Conservation (phyloP, 2,329 filamentous ascomycete species). For the Fusarium vanettenii region DNA sequence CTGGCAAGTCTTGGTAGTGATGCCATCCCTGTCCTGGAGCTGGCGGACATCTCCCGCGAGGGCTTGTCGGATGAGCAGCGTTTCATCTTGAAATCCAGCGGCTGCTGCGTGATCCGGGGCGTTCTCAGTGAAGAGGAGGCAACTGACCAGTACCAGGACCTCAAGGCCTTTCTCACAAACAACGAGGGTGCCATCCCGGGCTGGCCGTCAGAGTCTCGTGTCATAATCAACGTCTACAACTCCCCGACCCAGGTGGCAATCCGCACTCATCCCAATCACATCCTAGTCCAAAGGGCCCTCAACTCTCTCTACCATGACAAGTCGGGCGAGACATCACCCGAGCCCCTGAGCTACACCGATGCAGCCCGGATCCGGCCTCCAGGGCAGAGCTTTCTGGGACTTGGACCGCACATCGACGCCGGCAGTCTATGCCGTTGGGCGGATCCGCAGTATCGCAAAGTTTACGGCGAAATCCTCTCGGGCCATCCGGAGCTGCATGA, state of each 20-base stretch:
- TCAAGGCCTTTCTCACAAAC: conserved; percentile 48
- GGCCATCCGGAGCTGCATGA: conserved; percentile 52
- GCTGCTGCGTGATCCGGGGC: conserved; percentile 39
- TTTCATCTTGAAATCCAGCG: conserved; percentile 42
- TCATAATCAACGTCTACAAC: conserved; percentile 53
- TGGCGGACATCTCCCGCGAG: conserved; percentile 39
- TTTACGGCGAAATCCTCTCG: conserved; percentile 51
- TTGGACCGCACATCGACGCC: conserved; percentile 58
- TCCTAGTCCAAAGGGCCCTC: conserved; percentile 49
- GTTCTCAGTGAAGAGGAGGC: conserved; percentile 36
- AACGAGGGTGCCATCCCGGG: conserved; percentile 46
- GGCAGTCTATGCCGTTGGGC: conserved; percentile 57
- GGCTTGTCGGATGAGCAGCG: conserved; percentile 33
- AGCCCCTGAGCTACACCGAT: conserved; percentile 54
- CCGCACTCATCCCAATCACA: conserved; percentile 52
- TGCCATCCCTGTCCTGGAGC: conserved; percentile 47
- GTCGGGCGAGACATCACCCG: conserved; percentile 41
- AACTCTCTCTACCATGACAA: conserved; percentile 54
- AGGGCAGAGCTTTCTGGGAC: conserved; percentile 51
- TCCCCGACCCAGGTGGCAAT: conserved; percentile 53
- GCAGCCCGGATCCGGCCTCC: conserved; percentile 52
- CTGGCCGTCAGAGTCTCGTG: conserved; percentile 51
- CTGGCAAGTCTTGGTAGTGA: conserved; percentile 47
- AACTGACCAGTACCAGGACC: conserved; percentile 41
- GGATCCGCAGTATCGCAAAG: conserved; percentile 50